Evolutionary conservation across 768 basidiomycete genomes (phyloP).

Genomic region (Psilocybe subaeruginosa): DNA sequence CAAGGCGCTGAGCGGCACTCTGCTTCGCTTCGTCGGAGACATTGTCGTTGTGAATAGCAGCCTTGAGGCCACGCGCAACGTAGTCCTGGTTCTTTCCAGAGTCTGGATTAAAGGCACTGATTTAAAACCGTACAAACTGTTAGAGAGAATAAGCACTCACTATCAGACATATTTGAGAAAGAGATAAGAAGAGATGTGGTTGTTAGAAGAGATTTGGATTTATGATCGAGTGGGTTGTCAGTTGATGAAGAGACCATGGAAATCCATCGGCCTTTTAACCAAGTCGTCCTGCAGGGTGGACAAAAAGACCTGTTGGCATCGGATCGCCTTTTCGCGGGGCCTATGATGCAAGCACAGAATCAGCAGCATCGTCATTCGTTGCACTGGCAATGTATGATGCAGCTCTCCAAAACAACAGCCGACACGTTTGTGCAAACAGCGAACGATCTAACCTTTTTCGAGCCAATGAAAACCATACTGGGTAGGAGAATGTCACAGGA

Average conservation of each 20-base stretch:
- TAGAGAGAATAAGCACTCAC: background rate
- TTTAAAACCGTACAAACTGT: background rate
- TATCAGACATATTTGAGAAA: background rate
- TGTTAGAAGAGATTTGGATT: background rate
- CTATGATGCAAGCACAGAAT: background rate
- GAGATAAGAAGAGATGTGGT: background rate
- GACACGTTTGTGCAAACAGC: background rate
- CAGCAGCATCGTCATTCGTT: background rate
- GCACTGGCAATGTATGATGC: background rate
- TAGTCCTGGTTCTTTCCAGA: conserved; percentile 16
- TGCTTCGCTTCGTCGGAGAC: conserved; percentile 59
- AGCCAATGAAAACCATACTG: background rate
- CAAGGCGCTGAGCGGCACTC: conserved; percentile 48
- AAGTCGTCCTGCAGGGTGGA: background rate
- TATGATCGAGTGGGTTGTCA: too few relatives aligned
- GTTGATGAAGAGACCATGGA: too few relatives aligned
- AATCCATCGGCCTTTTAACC: background rate
- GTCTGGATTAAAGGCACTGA: background rate
- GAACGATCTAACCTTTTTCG: background rate
- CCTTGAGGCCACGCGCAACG: conserved; percentile 55
- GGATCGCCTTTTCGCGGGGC: background rate
- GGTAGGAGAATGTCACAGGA: background rate
- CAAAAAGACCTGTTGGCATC: background rate
- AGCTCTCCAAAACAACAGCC: background rate
- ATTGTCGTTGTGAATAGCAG: conserved; percentile 59